A percentile compares a stretch with the other conserved stretches of the same genome.
phyloP scores from a whole-genome alignment of 2,329 filamentous ascomycete genomes.

The Penicillium thymicola region DNA sequence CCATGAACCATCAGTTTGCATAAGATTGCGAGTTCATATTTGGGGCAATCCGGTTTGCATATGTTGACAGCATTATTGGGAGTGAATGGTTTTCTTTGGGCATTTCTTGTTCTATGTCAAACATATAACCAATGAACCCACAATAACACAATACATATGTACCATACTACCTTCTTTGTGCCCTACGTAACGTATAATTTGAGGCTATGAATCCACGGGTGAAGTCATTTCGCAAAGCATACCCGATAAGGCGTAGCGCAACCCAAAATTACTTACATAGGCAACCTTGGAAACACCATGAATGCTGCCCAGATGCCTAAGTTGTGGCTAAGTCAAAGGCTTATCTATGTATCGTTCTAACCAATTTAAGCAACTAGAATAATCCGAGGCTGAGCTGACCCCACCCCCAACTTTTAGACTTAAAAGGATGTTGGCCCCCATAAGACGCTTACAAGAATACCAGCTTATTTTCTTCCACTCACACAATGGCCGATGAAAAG shows the following conservation, averaged over 20 bases:
- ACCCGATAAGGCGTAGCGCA: conserved; percentile 6
- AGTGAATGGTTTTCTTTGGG: background rate
- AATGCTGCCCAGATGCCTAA: background rate
- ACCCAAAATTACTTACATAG: background rate
- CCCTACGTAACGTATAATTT: background rate
- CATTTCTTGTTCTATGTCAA: background rate
- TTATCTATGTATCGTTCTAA: background rate
- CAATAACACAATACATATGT: background rate
- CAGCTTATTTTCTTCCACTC: background rate
- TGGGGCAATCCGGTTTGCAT: conserved; percentile 4
- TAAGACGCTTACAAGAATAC: background rate
- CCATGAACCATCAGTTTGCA: conserved; percentile 19
- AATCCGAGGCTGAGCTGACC: background rate
- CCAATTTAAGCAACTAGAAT: background rate
- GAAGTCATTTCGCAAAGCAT: conserved; percentile 6
- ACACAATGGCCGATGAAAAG: conserved; percentile 6
- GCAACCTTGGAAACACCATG: background rate
- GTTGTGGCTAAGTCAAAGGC: background rate
- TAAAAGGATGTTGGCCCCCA: conserved; percentile 2
- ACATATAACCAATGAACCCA: background rate
- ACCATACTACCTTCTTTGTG: background rate
- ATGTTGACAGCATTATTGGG: conserved; percentile 4
- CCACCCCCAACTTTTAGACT: background rate
- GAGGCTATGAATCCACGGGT: background rate
- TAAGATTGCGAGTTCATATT: conserved; percentile 8